A percentile compares a stretch with the other conserved stretches of the same genome.
Conservation (phyloP, 1,284 basidiomycete species). For the Earliella scabrosa region DNA sequence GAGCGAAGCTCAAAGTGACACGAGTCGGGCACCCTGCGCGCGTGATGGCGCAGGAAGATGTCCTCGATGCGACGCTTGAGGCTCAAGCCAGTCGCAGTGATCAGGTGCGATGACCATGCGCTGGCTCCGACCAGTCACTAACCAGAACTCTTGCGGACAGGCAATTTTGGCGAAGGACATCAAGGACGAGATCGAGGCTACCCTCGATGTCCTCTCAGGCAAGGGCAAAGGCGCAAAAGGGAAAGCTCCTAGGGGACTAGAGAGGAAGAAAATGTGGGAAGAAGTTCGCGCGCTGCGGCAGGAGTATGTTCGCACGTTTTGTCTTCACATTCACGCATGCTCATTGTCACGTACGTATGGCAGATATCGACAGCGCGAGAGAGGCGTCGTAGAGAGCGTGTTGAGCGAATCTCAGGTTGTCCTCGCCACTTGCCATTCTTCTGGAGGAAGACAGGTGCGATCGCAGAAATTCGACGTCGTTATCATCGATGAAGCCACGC, state of each 20-base stretch:
- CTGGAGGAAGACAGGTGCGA: slow-evolving; percentile 80
- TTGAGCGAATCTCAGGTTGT: slow-evolving; percentile 84
- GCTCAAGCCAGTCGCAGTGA: slow-evolving; percentile 83
- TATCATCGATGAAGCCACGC: slow-evolving; percentile 96
- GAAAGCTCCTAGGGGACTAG: slow-evolving; percentile 70
- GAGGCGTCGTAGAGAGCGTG: slow-evolving; percentile 80
- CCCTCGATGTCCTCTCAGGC: slow-evolving; percentile 69
- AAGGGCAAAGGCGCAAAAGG: slow-evolving; percentile 82
- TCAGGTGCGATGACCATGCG: slow-evolving; percentile 45
- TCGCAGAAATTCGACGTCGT: slow-evolving; percentile 87
- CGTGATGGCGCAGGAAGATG: slow-evolving; percentile 73
- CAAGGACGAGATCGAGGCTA: slow-evolving; percentile 79
- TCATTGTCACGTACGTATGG: neutral
- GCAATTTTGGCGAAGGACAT: slow-evolving; percentile 85
- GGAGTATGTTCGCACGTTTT: slow-evolving; percentile 60
- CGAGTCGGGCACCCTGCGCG: slow-evolving; percentile 93
- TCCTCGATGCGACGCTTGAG: slow-evolving; percentile 87
- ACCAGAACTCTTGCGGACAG: slow-evolving; percentile 20
- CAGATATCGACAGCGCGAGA: slow-evolving; percentile 90
- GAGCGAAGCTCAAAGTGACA: slow-evolving; percentile 64
- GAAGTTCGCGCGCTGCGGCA: slow-evolving; percentile 90
- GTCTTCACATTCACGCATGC: neutral
- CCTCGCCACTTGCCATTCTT: slow-evolving; percentile 91
- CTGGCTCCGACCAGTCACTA: neutral
- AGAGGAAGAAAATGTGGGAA: slow-evolving; percentile 89